Conservation (phyloP, 257 asterid genomes). For the Thymus quinquecostatus region DNA sequence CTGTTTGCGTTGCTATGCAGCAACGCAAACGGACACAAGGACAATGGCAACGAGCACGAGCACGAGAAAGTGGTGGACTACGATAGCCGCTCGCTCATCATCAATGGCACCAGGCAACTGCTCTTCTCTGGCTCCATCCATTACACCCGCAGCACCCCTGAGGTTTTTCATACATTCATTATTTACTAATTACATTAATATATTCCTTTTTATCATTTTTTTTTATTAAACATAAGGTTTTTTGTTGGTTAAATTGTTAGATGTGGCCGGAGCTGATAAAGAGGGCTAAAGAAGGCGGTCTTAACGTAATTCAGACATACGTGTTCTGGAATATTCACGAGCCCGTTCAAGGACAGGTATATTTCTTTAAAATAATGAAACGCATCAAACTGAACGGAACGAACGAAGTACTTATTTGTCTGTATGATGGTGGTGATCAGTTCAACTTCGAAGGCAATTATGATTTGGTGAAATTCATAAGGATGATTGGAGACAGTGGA, state of each 20-base stretch:
- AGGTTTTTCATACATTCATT: slow-evolving; percentile 37
- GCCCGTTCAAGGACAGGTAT: slow-evolving; percentile 69
- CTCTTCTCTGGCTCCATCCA: slow-evolving; percentile 86
- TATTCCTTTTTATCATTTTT: neutral
- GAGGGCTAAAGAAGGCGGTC: slow-evolving; percentile 73
- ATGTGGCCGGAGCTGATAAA: slow-evolving; percentile 72
- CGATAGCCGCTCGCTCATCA: slow-evolving; percentile 69
- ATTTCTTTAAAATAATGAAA: no score
- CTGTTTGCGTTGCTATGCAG: slow-evolving; percentile 32
- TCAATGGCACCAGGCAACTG: slow-evolving; percentile 62
- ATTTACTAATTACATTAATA: neutral
- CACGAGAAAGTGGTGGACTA: slow-evolving; percentile 46
- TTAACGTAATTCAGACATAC: slow-evolving; percentile 72
- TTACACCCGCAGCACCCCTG: slow-evolving; percentile 78
- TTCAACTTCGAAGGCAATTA: slow-evolving; percentile 64
- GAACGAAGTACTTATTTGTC: neutral
- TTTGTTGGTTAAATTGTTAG: slow-evolving; percentile 33
- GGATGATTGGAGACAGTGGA: slow-evolving; percentile 56
- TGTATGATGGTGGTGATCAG: slow-evolving; percentile 35
- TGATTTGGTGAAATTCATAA: slow-evolving; percentile 73
- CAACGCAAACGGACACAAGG: neutral
- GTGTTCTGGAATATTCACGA: slow-evolving; percentile 87
- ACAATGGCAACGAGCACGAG: neutral
- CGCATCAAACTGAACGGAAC: no score
- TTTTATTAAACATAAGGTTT: neutral